Evolutionary conservation across 352 stramenopile species (phyloP), one percentile per base, ranked within the genome.

Genomic region (Nothophytophthora sp.): DNA sequence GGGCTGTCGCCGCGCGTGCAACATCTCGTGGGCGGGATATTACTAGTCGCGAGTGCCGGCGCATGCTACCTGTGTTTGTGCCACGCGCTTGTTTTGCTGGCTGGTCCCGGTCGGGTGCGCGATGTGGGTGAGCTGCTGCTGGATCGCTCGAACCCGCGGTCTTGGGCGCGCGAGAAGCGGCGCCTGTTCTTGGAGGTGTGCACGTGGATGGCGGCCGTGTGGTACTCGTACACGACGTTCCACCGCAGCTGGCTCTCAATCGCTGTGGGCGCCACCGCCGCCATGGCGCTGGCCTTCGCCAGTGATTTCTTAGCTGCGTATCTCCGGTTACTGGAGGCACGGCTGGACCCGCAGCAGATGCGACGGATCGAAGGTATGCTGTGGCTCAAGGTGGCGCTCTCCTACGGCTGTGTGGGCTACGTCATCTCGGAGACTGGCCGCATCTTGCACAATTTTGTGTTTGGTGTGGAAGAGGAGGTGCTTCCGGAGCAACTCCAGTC

Each of bases 301-400:
- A 89, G 75, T 22, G 83, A 94, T 49, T 66, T 88, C 4, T 32
- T 81, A 4, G 63, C 70, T 12, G 79, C 76, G 9, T 88, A 83
- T 48, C 22, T 88, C 15, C 67, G 74, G 37, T 33, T 85, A 3
- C 53, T 87, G 8, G 73, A 90, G 47, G 70, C 64, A 18, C 55
- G 60, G 29, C 48, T 86, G 44, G 49, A 73, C 27, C 52, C 46
- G 9, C 59, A 81, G 23, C 60, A 71, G 34, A 55, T 60, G 30
- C 58, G 27, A 25, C 45, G 58, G 2, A 59, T 71, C 9, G 61
- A 73, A 28, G 57, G 60, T 29, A 81, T 88, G 45, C 39, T 75
- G n/a, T 89, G 76, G 76, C 65, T 90, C 38, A 89, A 92, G 45
- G 65, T 81, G 10, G 62, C 71, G 29, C 52, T 90, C 35, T 89